Evolutionary conservation across 495 filamentous ascomycete species (phyloP), one percentile per base, ranked within the genome.

Genomic region (Penicillium atrosanguineum): DNA sequence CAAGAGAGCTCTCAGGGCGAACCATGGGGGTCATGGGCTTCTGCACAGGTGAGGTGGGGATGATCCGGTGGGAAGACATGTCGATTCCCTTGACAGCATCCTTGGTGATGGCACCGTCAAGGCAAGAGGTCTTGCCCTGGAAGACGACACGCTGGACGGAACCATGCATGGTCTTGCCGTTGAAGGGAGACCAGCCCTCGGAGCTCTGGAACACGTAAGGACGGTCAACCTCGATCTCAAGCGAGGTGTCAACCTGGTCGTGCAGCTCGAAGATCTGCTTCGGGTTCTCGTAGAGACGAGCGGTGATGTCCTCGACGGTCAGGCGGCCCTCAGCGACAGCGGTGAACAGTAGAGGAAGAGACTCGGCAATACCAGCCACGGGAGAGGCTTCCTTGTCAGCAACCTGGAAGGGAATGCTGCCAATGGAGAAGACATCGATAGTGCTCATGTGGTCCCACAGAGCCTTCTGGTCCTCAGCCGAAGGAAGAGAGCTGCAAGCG

Each of bases 251-350:
- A 16, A 83, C 72, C 65, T 94, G 89, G 57, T 94, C 89, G 57
- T 94, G 89, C 43, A 94, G 79, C 73, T 93, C 88, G 53, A 93
- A 94, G 56, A 94, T 94, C 60, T 80, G 82, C 76, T 87, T 90
- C 18, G 89, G 89, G 59, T 91, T 91, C 57, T 90, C 85, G 61
- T 93, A 87, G 2, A 94, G 78, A 16, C 85, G 81, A 25, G 75
- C 64, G 50, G 78, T 84, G 64, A 94, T 76, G 60, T 92, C 88
- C 26, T 91, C 86, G 28, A 90, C 69, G 1, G 86, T 89, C 58
- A 94, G 69, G 55, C 77, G 84, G 48, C 89, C 88, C 64, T 91
- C 87, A 15, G 84, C 77, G 25, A 91, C 87, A 28, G 89, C 88
- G 40, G 87, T 90, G 62, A 91, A 81, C 44, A 94, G 79, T 18